Base-by-base conservation (phyloP, 345 rosid species). In the Citrus inodora region DNA sequence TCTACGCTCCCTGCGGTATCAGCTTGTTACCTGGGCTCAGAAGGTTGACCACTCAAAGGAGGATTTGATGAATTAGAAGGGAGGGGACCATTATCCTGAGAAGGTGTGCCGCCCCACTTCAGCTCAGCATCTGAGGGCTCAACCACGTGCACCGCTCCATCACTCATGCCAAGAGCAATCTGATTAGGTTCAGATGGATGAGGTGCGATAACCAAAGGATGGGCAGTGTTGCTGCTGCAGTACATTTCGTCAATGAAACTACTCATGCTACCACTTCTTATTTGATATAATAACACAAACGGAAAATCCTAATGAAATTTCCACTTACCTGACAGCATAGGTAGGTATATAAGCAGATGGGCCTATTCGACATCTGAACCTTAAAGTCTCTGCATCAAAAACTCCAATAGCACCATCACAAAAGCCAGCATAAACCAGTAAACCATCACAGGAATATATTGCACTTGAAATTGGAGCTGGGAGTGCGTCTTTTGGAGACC, bases 181-280 rank as follows among this genome's bases (percentile, higher is more conserved):
- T 93, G 95, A 82, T 84, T 87, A 3, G 86, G 85, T 75, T 89
- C 91, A 13, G 86, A 82, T 8, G 93, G 95, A 79, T 93, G 93
- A 40, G 92, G 87, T 0, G 91, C 90, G 70, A 93, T 78, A 33
- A 90, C 92, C 63, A 83, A 53, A 1, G 95, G 91, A 70, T 87
- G 85, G 7, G 61, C 69, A 3, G 67, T 37, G 51, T 63, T 82
- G 82, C 83, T 77, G 77, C 82, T 77, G 79, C 80, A 71, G 2
- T 60, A 42, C 32, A 25, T 37, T 37, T 55, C 28, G 22, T 76
- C 10, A 46, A 28, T 30, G 17, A 38, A 7, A 70, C 25, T 16
- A 27, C 9, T 37, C 46, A 9, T 4, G 21, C 3, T 9, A 70
- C 13, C n/a, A 63, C 7, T 19, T 27, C 30, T 42, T 13, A 13